Evolutionary conservation across 106 monocot species (phyloP), one percentile per base, ranked within the genome.

Genomic region (Apostasia ramifera): DNA sequence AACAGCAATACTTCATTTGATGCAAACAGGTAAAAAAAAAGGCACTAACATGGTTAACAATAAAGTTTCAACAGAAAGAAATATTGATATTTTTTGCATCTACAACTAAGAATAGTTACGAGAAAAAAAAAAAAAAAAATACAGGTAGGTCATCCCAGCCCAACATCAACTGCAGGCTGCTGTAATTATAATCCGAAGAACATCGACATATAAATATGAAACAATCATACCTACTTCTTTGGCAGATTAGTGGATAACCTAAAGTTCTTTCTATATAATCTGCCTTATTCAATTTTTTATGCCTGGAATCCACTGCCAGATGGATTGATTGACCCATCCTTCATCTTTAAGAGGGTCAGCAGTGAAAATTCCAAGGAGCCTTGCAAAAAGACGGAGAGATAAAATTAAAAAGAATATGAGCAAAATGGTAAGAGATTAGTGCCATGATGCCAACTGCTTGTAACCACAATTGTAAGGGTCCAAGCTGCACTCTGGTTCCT

Each of bases 401-500:
- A 15, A 47, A 39, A 11, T 13, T 6, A 42, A 61, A 53, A 11
- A 13, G 13, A 12, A 52, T 8, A 14, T 9, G 58, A 66, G 66
- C 2, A 51, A 49, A 55, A 57, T 14, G 42, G 39, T 1, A 46
- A 46, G 49, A 45, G 59, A 71, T 47, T 63, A 59, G 38, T 69
- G 73, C 69, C 79, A 81, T 41, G 78, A 85, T 44, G 81, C 77
- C 51, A 78, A 78, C 43, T 79, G 77, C 12, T 83, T 83, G 81
- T 74, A 86, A 57, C 80, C 82, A 47, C 72, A 70, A 4, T 68
- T 51, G 62, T 78, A 81, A 49, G 81, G 70, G 12, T 80, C 86
- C 81, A 83, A 80, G 47, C 80, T 80, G 51, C 69, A 66, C 3
- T 88, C 83, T 15, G 84, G 82, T 55, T 85, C 82, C 82, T 88